phyloP scores from a whole-genome alignment of 2,329 filamentous ascomycete genomes.

The Grosmannia clavigera region DNA sequence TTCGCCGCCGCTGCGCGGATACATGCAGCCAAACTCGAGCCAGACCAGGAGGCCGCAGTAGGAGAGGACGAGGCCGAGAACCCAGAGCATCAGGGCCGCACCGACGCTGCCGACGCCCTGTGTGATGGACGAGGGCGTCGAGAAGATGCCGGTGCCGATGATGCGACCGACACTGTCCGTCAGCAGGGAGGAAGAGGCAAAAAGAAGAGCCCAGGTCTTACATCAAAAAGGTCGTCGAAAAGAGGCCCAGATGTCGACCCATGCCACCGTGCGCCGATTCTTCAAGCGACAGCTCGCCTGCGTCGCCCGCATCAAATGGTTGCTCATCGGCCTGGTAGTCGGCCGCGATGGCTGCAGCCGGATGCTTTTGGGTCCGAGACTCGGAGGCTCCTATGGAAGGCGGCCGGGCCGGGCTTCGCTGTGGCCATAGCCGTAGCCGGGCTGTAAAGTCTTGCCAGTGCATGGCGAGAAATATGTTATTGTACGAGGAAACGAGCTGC shows the following conservation, averaged over 20 bases:
- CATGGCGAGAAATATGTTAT: too few species aligned
- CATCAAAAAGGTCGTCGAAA: slow-evolving; percentile 13
- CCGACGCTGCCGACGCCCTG: slow-evolving; percentile 39
- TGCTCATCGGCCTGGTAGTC: too few species aligned
- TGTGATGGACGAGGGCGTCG: slow-evolving; percentile 40
- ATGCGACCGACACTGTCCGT: slow-evolving; percentile 12
- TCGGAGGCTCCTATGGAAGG: too few species aligned
- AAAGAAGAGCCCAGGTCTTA: background rate
- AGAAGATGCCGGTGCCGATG: slow-evolving; percentile 31
- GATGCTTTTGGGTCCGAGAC: too few species aligned
- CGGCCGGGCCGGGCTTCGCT: too few species aligned
- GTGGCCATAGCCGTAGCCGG: too few species aligned
- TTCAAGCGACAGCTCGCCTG: slow-evolving; percentile 10
- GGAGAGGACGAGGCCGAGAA: slow-evolving; percentile 31
- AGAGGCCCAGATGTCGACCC: slow-evolving; percentile 10
- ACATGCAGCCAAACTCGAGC: slow-evolving; percentile 50
- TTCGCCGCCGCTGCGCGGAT: slow-evolving; percentile 49
- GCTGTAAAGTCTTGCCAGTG: too few species aligned
- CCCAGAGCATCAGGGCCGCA: slow-evolving; percentile 25
- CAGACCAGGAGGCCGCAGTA: slow-evolving; percentile 48
- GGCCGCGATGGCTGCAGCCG: too few species aligned
- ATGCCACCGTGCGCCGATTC: slow-evolving; percentile 9
- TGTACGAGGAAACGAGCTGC: too few species aligned
- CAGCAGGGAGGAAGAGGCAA: background rate
- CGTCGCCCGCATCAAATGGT: slow-evolving; percentile 2